Percentiles rank a stretch among this genome's conserved stretches.
These are phyloP conservation scores for Ascochyta rabiei DNA, from an alignment of 2,329 filamentous ascomycete genomes.

Conservation along the genomic window DNA sequence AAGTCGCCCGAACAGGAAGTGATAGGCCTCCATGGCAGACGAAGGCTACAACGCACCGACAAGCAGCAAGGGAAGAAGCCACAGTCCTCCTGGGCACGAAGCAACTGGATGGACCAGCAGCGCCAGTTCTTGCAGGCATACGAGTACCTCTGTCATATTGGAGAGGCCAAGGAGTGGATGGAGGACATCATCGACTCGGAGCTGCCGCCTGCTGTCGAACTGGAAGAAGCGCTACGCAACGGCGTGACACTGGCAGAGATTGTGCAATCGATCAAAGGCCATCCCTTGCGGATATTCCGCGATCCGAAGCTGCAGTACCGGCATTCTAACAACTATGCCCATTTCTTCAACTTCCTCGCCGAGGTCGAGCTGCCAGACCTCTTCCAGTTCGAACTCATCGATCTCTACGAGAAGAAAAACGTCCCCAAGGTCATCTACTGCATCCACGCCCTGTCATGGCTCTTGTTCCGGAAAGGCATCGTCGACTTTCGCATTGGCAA, in stretches of 20 bases:
- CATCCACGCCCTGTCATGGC: constrained; percentile 94
- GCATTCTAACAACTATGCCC: constrained; percentile 96
- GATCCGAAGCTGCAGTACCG: constrained; percentile 86
- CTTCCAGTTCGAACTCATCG: constrained; percentile 95
- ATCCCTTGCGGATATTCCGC: constrained; percentile 81
- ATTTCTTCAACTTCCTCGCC: constrained; percentile 93
- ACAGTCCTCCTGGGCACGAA: constrained; percentile 70
- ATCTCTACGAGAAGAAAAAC: constrained; percentile 99
- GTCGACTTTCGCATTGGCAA: constrained; percentile 97
- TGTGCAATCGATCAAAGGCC: constrained; percentile 82
- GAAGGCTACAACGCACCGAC: constrained; percentile 76
- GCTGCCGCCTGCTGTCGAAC: constrained; percentile 88
- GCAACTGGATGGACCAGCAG: constrained; percentile 99
- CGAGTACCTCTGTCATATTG: constrained; percentile 98
- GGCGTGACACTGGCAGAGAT: constrained; percentile 94
- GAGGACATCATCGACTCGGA: constrained; percentile 85
- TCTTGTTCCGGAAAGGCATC: constrained; percentile 93
- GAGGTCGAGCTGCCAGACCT: constrained; percentile 92
- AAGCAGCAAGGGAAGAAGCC: constrained; percentile 60
- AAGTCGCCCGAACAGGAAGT: constrained; percentile 82
- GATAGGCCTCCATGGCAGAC: constrained; percentile 81
- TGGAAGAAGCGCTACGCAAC: constrained; percentile 90
- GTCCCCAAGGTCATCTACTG: constrained; percentile 99
- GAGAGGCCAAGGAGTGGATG: constrained; percentile 99
- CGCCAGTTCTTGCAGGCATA: constrained; percentile 95